A percentile compares a stretch with the other conserved stretches of the same genome.
phyloP scores from a whole-genome alignment of 2,329 filamentous ascomycete species.

The Penicillium sumatraense region DNA sequence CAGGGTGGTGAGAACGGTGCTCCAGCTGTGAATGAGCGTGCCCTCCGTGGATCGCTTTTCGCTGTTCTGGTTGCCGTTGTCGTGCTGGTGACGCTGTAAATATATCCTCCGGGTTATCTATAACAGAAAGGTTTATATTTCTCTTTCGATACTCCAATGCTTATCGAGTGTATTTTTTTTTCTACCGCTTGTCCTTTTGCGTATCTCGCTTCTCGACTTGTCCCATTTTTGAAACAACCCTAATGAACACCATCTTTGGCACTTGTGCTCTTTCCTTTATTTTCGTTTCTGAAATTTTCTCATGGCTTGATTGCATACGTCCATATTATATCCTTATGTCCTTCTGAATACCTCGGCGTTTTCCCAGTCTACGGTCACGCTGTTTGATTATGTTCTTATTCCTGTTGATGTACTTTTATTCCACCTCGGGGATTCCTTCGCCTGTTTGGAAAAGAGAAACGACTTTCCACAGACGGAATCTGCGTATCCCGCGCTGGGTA shows the following conservation, averaged over 20 bases:
- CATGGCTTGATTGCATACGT: slow-evolving; percentile 1
- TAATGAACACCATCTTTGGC: slow-evolving; percentile 18
- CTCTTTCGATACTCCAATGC: slow-evolving; percentile 16
- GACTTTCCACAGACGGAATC: neutral
- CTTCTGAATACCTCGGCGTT: slow-evolving; percentile 10
- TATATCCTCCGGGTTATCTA: slow-evolving; percentile 13
- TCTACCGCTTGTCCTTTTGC: slow-evolving; percentile 10
- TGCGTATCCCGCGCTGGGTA: neutral
- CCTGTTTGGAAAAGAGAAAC: slow-evolving; percentile 14
- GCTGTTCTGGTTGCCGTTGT: slow-evolving; percentile 53
- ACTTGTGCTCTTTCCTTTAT: slow-evolving; percentile 3
- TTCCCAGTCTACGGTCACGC: slow-evolving; percentile 2
- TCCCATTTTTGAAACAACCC: slow-evolving; percentile 22
- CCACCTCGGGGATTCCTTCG: slow-evolving; percentile 3
- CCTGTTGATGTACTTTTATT: slow-evolving; percentile 3
- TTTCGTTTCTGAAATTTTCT: neutral
- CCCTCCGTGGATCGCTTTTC: slow-evolving; percentile 51
- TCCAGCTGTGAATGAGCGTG: slow-evolving; percentile 42
- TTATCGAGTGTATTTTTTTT: slow-evolving; percentile 29
- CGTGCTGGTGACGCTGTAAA: slow-evolving; percentile 50
- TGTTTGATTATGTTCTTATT: slow-evolving; percentile 2
- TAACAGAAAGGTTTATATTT: slow-evolving; percentile 8
- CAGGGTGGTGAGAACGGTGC: slow-evolving; percentile 38
- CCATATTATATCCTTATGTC: neutral
- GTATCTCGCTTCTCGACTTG: slow-evolving; percentile 14